Base-by-base conservation (phyloP, 768 basidiomycete species). In the Rhizopogon sp. region DNA sequence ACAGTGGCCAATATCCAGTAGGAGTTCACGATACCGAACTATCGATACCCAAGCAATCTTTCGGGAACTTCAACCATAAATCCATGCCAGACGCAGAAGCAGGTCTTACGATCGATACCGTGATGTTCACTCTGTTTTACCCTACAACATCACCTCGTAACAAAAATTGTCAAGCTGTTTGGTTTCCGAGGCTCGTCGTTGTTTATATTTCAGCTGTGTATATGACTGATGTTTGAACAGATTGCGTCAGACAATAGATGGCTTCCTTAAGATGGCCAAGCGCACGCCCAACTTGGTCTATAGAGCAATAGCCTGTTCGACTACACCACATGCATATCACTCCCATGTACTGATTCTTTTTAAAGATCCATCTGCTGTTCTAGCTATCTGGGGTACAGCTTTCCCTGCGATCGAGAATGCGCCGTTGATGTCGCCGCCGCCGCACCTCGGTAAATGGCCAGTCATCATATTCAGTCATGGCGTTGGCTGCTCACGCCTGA, bases 401-500 rank as follows among this genome's bases (percentile, higher is more conserved):
- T 68, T 71, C 53, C 69, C 71, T 3, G 64, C 63, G 8, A 16
- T 62, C n/a, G 57, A 60, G 37, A 60, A 72, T 29, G 68, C 68
- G 0, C 59, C 62, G 6, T 53, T 70, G 50, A 58, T 54, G 4
- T 42, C 8, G 11, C 65, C 65, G 0, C 60, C 65, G 0, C 20
- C 29, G 8, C 50, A 47, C 13, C 16, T 20, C 28, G 40, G 44
- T 4, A 64, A 66, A 51, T 74, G 70, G 69, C 74, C 74, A 0
- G 63, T 79, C 7, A 62, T 79, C 57, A 60, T 79, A 56, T 80
- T 78, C 65, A 74, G 74, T 17, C 77, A 80, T 56, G 77, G 78
- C 11, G 69, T 73, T 6, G 74, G 74, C 14, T 76, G 74, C 50
- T 72, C 72, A 8, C 64, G 69, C 3, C 64, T 71, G 37, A 76